A percentile compares a stretch with the other conserved stretches of the same genome.
phyloP scores from a whole-genome alignment of 805 yeast species.

The Pichia insulana region DNA sequence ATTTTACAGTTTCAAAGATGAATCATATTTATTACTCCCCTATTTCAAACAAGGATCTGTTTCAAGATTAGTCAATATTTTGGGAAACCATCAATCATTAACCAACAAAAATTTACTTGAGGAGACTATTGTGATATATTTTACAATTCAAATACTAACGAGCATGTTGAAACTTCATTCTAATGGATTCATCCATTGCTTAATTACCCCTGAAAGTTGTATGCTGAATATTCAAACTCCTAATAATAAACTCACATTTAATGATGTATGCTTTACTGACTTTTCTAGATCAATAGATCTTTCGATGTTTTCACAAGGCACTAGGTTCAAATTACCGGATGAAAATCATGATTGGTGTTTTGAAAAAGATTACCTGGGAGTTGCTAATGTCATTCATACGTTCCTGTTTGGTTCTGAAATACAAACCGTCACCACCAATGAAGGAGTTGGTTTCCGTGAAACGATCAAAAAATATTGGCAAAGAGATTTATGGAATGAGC shows the following conservation, averaged over 20 bases:
- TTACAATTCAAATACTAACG: slow-evolving; percentile 56
- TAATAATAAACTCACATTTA: slow-evolving; percentile 13
- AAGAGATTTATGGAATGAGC: slow-evolving; percentile 54
- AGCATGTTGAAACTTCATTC: slow-evolving; percentile 55
- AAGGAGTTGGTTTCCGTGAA: slow-evolving; percentile 30
- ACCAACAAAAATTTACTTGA: slow-evolving; percentile 32
- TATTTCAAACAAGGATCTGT: slow-evolving; percentile 66
- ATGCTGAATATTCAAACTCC: slow-evolving; percentile 49
- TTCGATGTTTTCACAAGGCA: slow-evolving; percentile 40
- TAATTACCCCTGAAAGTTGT: slow-evolving; percentile 78
- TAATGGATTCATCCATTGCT: slow-evolving; percentile 71
- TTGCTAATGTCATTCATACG: slow-evolving; percentile 67
- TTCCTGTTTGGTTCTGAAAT: slow-evolving; percentile 65
- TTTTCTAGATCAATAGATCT: slow-evolving; percentile 77
- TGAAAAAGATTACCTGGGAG: slow-evolving; percentile 77
- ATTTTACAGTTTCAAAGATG: slow-evolving; percentile 52
- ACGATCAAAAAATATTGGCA: slow-evolving; percentile 72
- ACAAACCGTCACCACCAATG: slow-evolving; percentile 23
- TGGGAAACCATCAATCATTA: slow-evolving; percentile 17
- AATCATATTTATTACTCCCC: slow-evolving; percentile 57
- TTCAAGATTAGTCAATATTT: slow-evolving; percentile 53
- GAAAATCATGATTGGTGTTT: slow-evolving; percentile 57
- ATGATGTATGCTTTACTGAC: slow-evolving; percentile 45
- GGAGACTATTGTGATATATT: slow-evolving; percentile 53
- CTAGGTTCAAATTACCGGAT: slow-evolving; percentile 53